Evolutionary conservation across 768 basidiomycete genomes (phyloP).

Genomic region (Lactarius akahatsu): DNA sequence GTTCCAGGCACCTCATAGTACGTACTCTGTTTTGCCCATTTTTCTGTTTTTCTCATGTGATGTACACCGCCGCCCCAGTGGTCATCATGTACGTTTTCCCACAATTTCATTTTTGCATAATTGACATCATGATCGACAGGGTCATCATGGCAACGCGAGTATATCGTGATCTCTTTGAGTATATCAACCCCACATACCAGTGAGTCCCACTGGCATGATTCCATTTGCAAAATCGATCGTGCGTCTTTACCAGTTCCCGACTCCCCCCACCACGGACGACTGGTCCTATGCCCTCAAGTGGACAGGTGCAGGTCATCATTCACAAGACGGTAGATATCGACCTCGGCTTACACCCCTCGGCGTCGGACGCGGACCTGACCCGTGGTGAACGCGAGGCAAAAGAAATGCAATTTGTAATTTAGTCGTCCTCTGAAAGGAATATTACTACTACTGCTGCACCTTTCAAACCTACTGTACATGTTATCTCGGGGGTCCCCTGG

Average conservation of each 20-base stretch:
- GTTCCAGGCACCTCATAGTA: constrained; percentile 15
- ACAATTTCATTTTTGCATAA: neutral
- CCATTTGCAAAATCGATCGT: neutral
- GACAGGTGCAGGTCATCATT: neutral
- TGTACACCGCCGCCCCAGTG: neutral
- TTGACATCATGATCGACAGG: neutral
- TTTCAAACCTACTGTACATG: neutral
- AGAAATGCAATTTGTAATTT: constrained; percentile 9
- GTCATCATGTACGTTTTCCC: constrained; percentile 14
- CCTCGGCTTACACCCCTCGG: neutral
- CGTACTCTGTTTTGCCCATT: neutral
- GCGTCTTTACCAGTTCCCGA: neutral
- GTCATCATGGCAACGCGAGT: constrained; percentile 15
- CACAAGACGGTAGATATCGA: constrained; percentile 19
- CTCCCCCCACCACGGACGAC: neutral
- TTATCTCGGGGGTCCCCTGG: too few relatives aligned
- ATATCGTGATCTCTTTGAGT: constrained; percentile 17
- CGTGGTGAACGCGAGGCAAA: constrained; percentile 18
- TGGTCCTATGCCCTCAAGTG: neutral
- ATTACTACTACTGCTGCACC: neutral
- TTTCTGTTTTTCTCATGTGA: neutral
- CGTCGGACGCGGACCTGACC: neutral
- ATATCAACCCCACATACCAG: constrained; percentile 10
- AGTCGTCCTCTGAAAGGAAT: neutral
- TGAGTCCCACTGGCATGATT: neutral